Evolutionary conservation across 441 rosid genomes (phyloP).

Genomic region (Pelargonium fulgidum): DNA sequence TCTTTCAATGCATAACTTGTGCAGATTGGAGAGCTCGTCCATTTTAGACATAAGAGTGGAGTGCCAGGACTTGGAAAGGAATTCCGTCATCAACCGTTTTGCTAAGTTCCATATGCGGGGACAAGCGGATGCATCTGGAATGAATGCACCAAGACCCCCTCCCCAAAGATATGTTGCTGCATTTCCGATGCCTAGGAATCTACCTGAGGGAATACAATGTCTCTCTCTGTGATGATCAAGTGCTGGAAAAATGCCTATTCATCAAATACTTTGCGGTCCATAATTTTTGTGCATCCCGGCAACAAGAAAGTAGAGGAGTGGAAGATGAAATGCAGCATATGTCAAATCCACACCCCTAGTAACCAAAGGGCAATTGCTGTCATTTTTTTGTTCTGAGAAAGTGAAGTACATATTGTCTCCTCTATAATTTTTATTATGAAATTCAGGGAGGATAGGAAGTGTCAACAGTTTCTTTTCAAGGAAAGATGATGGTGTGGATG

Average conservation of each 20-base stretch:
- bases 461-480: conserved; percentile 21
- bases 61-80: conserved; percentile 68
- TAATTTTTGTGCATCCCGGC: conserved; percentile 10
- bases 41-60: conserved; percentile 59
- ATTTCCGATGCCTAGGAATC: conserved; percentile 57
- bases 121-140: conserved; percentile 35
- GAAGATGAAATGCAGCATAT: conserved; percentile 20
- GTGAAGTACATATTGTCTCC: conserved; percentile 34
- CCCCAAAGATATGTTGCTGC: conserved; percentile 65
- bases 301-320: conserved; percentile 21
- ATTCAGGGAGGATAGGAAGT: conserved; percentile 32
- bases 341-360: background rate
- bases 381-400: conserved; percentile 29
- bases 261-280: background rate
- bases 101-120: conserved; percentile 71
- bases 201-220: conserved; percentile 84
- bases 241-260: conserved; percentile 25
- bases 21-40: conserved; percentile 67
- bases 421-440: conserved; percentile 32
- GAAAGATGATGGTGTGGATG: background rate
- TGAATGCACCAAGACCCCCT: conserved; percentile 33
- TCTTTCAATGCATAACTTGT: conserved; percentile 8
- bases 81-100: conserved; percentile 77
- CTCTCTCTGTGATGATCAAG: conserved; percentile 58
- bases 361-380: background rate